Conservation (phyloP, 192 early-diverging fungal species). For the Thoreauomyces humboldtii region DNA sequence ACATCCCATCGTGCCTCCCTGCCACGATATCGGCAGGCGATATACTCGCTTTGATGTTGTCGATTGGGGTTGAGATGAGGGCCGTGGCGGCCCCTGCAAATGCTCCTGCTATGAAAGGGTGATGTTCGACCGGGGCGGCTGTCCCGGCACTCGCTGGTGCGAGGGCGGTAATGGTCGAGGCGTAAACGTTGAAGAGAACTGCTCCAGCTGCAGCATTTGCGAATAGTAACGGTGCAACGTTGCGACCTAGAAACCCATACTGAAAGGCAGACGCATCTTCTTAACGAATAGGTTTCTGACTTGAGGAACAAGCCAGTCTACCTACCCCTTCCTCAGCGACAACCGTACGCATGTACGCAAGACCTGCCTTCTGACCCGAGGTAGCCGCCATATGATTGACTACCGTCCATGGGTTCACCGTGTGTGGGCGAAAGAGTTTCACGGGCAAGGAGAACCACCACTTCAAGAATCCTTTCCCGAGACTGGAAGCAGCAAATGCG, state of each 20-base stretch:
- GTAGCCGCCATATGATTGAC: conserved; percentile 38
- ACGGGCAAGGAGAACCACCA: conserved; percentile 55
- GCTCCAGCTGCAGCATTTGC: conserved; percentile 47
- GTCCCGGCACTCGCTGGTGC: background rate
- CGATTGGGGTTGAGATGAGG: conserved; percentile 47
- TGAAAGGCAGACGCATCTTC: background rate
- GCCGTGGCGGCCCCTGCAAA: conserved; percentile 46
- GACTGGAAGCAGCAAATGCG: conserved; percentile 27
- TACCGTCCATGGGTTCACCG: conserved; percentile 52
- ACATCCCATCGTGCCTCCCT: conserved; percentile 35
- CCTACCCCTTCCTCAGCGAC: conserved; percentile 41
- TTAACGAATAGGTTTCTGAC: too few species aligned
- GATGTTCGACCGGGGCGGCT: conserved; percentile 21
- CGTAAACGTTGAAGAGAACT: conserved; percentile 55
- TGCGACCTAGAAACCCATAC: conserved; percentile 32
- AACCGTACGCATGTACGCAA: conserved; percentile 31
- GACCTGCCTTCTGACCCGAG: conserved; percentile 24
- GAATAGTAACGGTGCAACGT: conserved; percentile 47
- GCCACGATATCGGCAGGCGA: conserved; percentile 27
- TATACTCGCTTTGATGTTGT: conserved; percentile 37
- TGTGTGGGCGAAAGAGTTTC: conserved; percentile 49
- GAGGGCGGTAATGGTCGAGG: conserved; percentile 5
- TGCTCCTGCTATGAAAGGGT: conserved; percentile 43
- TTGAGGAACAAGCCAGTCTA: background rate
- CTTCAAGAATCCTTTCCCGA: conserved; percentile 44